Evolutionary conservation across 225 moss, liverwort and hornwort genomes (phyloP).

Genomic region (Lunularia cruciata): DNA sequence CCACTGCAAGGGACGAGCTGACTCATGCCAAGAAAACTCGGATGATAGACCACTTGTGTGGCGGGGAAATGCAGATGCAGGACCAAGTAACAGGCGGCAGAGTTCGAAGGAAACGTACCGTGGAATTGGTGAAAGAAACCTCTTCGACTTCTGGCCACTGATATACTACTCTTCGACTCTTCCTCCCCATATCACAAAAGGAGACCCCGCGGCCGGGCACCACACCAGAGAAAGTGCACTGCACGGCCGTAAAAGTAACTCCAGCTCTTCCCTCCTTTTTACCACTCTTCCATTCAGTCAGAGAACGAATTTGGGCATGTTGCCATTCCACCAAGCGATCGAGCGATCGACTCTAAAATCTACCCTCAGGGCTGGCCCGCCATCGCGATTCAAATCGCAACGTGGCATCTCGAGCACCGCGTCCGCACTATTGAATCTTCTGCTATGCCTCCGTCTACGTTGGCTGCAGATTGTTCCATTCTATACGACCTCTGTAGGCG

Average conservation of each 20-base stretch:
- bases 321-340: neutral
- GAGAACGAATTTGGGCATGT: neutral
- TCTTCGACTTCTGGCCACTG: neutral
- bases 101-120: neutral
- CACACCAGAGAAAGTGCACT: neutral
- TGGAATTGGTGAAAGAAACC: neutral
- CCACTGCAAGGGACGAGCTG: neutral
- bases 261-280: neutral
- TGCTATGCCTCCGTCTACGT: no score
- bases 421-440: conserved; percentile 6
- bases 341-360: no score
- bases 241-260: neutral
- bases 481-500: no score
- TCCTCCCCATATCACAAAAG: neutral
- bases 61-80: conserved; percentile 8
- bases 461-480: no score
- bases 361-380: neutral
- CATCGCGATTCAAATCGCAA: neutral
- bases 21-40: neutral
- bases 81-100: neutral
- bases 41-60: neutral
- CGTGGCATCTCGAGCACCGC: conserved; percentile 8
- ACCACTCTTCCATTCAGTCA: neutral
- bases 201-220: neutral
- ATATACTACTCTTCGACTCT: neutral